Conservation (phyloP, 257 asterid species). For the Solanum okadae region DNA sequence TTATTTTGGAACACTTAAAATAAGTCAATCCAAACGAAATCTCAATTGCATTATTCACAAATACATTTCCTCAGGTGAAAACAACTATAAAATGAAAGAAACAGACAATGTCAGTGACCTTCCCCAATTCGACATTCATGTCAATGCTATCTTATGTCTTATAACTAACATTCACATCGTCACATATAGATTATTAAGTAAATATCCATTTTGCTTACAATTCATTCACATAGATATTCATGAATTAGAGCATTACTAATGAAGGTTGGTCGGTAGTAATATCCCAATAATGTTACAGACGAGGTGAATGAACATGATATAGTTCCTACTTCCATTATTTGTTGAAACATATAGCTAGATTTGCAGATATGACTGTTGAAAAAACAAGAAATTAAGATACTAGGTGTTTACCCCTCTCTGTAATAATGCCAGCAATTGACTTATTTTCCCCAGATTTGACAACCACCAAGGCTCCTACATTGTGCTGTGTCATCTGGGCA, state of each 20-base stretch:
- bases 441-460: conserved; percentile 82
- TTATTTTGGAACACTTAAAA: neutral
- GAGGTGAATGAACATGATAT: neutral
- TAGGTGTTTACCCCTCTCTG: conserved; percentile 36
- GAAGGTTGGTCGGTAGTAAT: neutral
- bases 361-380: neutral
- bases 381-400: neutral
- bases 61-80: neutral
- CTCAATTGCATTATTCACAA: neutral
- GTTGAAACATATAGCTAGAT: neutral
- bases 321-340: neutral
- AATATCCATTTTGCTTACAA: neutral
- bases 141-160: neutral
- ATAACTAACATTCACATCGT: neutral
- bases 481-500: conserved; percentile 96
- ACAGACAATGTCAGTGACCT: neutral
- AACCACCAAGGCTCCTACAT: conserved; percentile 97
- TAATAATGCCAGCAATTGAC: conserved; percentile 75
- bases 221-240: neutral
- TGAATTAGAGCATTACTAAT: neutral
- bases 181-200: neutral
- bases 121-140: neutral
- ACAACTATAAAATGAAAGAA: neutral
- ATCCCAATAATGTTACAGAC: neutral
- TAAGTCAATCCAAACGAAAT: neutral